Percentiles rank a stretch among this genome's conserved stretches.
These are phyloP conservation scores for Aspergillus campestris DNA, from an alignment of 495 filamentous ascomycete genomes.

Conservation along the genomic window DNA sequence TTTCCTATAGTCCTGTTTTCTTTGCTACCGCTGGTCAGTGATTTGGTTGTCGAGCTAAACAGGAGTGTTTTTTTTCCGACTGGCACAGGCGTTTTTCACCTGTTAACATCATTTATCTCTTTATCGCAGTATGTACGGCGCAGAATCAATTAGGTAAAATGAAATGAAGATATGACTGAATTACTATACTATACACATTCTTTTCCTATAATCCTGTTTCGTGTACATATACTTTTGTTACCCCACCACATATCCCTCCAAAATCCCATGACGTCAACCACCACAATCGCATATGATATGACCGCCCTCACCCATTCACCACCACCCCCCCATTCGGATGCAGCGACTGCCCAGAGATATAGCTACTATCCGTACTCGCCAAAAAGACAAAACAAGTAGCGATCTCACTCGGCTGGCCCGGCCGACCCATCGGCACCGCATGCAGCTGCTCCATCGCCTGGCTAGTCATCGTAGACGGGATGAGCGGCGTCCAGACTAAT, in stretches of 20 bases:
- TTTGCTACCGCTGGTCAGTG: conserved; percentile 3
- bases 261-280: no score
- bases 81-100: conserved; percentile 12
- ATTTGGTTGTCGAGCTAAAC: not conserved
- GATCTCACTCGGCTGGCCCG: conserved; percentile 70
- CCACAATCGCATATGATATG: no score
- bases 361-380: conserved; percentile 65
- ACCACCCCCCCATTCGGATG: conserved; percentile 63
- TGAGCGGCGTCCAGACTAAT: conserved; percentile 73
- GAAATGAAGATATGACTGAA: conserved; percentile 1
- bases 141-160: not conserved
- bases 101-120: conserved; percentile 6
- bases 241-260: no score
- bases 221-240: no score
- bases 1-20: not conserved
- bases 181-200: no score
- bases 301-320: conserved; percentile 45
- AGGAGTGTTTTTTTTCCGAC: conserved; percentile 5
- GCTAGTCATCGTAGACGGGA: conserved; percentile 68
- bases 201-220: no score
- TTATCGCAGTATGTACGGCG: not conserved
- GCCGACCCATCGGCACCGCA: conserved; percentile 64
- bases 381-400: conserved; percentile 83
- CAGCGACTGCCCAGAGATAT: conserved; percentile 50
- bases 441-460: conserved; percentile 65